Evolutionary conservation across 805 yeast genomes (phyloP).

Genomic region (Wickerhamomyces sydowiorum): DNA sequence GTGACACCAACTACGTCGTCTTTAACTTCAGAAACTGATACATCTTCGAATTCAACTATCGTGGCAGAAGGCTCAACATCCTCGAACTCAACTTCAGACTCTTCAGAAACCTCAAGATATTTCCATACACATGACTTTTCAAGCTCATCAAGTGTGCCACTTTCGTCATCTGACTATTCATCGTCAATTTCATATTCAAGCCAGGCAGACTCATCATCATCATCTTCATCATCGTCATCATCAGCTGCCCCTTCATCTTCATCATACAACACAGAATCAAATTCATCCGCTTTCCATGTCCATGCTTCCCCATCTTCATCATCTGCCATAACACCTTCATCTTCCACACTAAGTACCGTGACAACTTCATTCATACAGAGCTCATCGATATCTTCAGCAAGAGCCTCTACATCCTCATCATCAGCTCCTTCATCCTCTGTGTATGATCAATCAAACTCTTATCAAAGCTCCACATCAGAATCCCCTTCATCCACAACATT

Average conservation of each 20-base stretch:
- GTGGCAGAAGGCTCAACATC: not conserved
- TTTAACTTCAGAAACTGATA: not conserved
- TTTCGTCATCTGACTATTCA: not conserved
- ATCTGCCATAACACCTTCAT: conserved; percentile 1
- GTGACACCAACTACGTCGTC: not conserved
- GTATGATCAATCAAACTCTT: too few species aligned
- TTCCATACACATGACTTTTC: not conserved
- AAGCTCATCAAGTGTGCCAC: not conserved
- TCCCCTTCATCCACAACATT: conserved; percentile 6
- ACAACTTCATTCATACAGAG: too few species aligned
- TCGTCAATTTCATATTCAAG: not conserved
- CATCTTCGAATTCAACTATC: not conserved
- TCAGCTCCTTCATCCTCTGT: not conserved
- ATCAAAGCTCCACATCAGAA: not conserved
- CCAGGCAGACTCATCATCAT: not conserved
- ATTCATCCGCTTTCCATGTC: not conserved
- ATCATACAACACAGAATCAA: not conserved
- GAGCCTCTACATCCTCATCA: not conserved
- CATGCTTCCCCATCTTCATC: conserved; percentile 1
- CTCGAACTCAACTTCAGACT: not conserved
- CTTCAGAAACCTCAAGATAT: not conserved
- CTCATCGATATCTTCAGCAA: not conserved
- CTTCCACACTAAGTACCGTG: too few species aligned
- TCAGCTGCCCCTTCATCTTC: conserved; percentile 2
- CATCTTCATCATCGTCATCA: conserved; percentile 3